Percentiles rank a stretch among this genome's conserved stretches.
phyloP scores from a whole-genome alignment of 306 rosid species.

The Ceratonia siliqua region DNA sequence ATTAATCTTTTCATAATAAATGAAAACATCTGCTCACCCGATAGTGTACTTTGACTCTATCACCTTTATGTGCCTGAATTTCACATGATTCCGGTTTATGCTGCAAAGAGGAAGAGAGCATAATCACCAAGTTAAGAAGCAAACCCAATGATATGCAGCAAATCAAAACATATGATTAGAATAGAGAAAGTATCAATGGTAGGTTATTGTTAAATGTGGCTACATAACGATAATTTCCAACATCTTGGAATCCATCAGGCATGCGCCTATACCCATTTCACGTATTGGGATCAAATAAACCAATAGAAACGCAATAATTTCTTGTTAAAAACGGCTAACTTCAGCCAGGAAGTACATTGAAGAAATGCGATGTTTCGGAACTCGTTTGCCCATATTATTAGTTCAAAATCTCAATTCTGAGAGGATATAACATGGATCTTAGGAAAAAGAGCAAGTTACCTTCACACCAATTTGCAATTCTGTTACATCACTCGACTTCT shows the following conservation, averaged over 20 bases:
- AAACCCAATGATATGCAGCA: constrained; percentile 17
- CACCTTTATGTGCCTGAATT: constrained; percentile 89
- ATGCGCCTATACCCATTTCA: not conserved
- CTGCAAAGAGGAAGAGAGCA: constrained; percentile 50
- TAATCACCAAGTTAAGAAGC: constrained; percentile 16
- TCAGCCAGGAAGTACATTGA: too few species aligned
- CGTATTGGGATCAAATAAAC: constrained; percentile 6
- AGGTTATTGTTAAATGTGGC: not conserved
- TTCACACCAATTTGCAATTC: constrained; percentile 91
- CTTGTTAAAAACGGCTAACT: not conserved
- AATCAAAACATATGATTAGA: not conserved
- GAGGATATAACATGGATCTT: not conserved
- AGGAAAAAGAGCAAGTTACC: constrained; percentile 45
- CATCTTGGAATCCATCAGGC: not conserved
- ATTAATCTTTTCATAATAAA: constrained; percentile 1
- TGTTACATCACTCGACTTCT: constrained; percentile 63
- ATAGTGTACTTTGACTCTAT: constrained; percentile 86
- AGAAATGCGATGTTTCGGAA: not conserved
- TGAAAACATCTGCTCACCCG: constrained; percentile 56
- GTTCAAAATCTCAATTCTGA: not conserved
- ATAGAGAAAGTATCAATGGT: not conserved
- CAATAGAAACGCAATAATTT: not conserved
- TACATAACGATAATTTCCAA: constrained; percentile 3
- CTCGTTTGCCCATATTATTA: not conserved
- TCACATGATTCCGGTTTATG: constrained; percentile 82